Evolutionary conservation across 2,329 filamentous ascomycete genomes (phyloP), one percentile per base, ranked within the genome.

Genomic region (Mycogone perniciosa): DNA sequence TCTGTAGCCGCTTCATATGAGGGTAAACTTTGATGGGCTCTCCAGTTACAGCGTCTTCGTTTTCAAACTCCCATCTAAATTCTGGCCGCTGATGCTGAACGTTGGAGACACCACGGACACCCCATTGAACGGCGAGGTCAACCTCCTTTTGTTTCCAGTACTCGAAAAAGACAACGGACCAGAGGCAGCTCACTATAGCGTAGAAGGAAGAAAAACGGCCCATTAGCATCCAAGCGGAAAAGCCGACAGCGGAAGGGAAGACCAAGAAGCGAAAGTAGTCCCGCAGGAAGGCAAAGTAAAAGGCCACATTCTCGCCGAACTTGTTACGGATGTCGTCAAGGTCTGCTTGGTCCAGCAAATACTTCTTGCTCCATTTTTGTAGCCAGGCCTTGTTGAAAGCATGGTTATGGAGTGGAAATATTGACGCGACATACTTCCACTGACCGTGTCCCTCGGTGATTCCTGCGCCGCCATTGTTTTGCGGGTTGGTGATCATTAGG

Each of bases 81-180:
- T 92, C 80, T 34, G 81, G 79, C 43, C 90, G 80, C 57, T 85
- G 86, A 40, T 81, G 81, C 62, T 96, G 88, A 48, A 96, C 89
- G 45, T 76, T 79, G 4, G 88, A 91, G 1, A 95, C 90, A 6
- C 88, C 87, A 46, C 87, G 84, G 3, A 96, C 90, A 10, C 88
- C 87, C 92, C 92, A 97, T 59, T 89, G 82, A 11, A 96, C 82
- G 7, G 86, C 85, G 6, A 97, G 75, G 63, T 97, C 91, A 1
- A 84, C 76, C 67, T 97, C 89, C 66, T 95, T 89, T 61, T 92
- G 86, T 72, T 95, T 96, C 92, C 92, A 97, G 68, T 88, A 96
- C 65, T 97, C 92, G 51, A 95, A 86, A 64, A 96, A 96, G 44
- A 92, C 73, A 3, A 93, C 84, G 51, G 86, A 86, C 89, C 91